Conservation (phyloP, 1,284 basidiomycete genomes). For the Tetrapyrgos nigripes region DNA sequence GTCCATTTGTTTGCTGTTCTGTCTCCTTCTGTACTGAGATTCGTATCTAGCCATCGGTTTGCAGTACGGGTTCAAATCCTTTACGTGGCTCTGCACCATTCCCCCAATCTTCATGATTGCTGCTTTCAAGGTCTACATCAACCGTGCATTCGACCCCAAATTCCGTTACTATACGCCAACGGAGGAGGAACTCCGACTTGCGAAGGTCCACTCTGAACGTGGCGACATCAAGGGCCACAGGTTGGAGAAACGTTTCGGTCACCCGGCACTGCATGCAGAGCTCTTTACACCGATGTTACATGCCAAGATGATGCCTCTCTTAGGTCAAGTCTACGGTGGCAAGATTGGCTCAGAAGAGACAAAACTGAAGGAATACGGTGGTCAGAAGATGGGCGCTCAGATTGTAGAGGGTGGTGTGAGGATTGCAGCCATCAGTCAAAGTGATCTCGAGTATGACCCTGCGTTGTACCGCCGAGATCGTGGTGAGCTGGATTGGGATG, state of each 20-base stretch:
- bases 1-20: constrained; percentile 34
- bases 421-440: constrained; percentile 77
- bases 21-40: constrained; percentile 1
- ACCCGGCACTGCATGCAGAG: constrained; percentile 81
- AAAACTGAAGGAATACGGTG: constrained; percentile 76
- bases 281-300: constrained; percentile 91
- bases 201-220: constrained; percentile 74
- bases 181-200: constrained; percentile 71
- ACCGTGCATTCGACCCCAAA: constrained; percentile 65
- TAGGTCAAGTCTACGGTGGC: constrained; percentile 78
- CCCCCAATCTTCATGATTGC: constrained; percentile 82
- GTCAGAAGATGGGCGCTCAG: constrained; percentile 73
- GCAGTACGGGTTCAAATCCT: constrained; percentile 76
- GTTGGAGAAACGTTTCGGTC: constrained; percentile 85
- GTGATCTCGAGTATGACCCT: constrained; percentile 80
- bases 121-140: constrained; percentile 85
- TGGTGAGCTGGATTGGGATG: constrained; percentile 83
- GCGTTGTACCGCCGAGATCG: constrained; percentile 75
- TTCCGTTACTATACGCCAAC: constrained; percentile 86
- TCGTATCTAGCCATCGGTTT: constrained; percentile 77
- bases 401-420: constrained; percentile 77
- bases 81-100: constrained; percentile 73
- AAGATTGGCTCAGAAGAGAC: constrained; percentile 68
- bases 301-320: constrained; percentile 80
- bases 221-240: constrained; percentile 73